Evolutionary conservation across 495 filamentous ascomycete species (phyloP).

Genomic region (Penicillium pancosmium): DNA sequence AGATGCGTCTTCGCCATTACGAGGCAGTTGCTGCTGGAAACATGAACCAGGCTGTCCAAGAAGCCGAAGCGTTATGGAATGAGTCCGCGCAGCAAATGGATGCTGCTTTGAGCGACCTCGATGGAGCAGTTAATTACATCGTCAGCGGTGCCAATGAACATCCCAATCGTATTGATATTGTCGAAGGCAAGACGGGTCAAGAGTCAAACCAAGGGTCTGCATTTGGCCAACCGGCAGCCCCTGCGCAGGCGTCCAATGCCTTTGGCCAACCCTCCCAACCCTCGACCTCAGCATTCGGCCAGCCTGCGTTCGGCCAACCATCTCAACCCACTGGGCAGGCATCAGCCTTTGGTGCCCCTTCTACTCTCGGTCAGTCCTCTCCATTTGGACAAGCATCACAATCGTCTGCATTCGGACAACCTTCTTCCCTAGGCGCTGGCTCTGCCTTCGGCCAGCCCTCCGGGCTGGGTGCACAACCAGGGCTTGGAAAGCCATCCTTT

Average conservation of each 20-base stretch:
- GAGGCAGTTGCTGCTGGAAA: conserved; percentile 60
- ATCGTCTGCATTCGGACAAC: conserved; percentile 34
- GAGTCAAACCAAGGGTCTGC: conserved; percentile 16
- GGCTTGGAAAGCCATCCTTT: conserved; percentile 34
- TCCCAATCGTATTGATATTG: conserved; percentile 79
- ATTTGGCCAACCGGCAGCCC: conserved; percentile 21
- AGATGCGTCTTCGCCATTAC: conserved; percentile 73
- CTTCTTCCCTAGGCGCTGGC: conserved; percentile 30
- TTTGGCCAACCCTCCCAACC: conserved; percentile 40
- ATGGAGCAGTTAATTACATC: conserved; percentile 74
- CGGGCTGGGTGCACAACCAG: conserved; percentile 32
- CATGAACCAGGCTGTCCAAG: conserved; percentile 63
- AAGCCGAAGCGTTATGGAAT: conserved; percentile 60
- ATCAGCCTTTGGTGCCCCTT: conserved; percentile 35
- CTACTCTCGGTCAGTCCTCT: conserved; percentile 28
- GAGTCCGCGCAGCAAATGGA: conserved; percentile 71
- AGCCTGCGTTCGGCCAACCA: conserved; percentile 33
- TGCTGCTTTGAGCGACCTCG: conserved; percentile 62
- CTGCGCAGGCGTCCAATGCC: conserved; percentile 14
- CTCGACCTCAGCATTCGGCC: conserved; percentile 5
- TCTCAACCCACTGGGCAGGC: conserved; percentile 15
- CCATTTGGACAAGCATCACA: conserved; percentile 31
- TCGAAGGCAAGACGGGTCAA: conserved; percentile 46
- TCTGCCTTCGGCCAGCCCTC: conserved; percentile 37
- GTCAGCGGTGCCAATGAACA: conserved; percentile 69